Conservation (phyloP, 345 rosid species). For the Hypericum perforatum region DNA sequence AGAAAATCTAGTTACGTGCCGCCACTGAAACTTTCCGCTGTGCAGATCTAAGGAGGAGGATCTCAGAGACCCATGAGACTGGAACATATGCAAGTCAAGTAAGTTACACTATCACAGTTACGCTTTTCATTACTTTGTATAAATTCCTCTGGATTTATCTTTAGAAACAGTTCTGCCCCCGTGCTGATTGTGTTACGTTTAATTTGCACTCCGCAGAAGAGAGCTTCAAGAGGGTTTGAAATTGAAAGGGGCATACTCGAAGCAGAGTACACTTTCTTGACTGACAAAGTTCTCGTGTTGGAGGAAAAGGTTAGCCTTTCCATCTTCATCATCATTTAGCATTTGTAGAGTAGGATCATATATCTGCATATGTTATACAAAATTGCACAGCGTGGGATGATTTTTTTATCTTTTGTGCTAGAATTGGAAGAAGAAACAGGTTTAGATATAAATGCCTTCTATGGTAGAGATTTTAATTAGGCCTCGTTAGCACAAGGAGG, state of each 20-base stretch:
- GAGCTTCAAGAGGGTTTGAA: constrained; percentile 51
- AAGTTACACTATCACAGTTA: constrained; percentile 14
- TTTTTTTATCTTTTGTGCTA: no score
- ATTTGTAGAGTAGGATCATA: background rate
- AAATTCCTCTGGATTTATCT: no score
- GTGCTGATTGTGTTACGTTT: no score
- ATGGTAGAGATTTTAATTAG: no score
- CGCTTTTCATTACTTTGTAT: no score
- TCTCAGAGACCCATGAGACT: constrained; percentile 27
- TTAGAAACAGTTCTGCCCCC: no score
- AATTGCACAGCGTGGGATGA: background rate
- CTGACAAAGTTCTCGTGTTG: constrained; percentile 51
- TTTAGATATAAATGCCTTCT: no score
- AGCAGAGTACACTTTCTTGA: constrained; percentile 55
- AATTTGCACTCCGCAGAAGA: no score
- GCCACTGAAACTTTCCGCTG: constrained; percentile 13
- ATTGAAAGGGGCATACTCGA: constrained; percentile 67
- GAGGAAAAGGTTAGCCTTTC: constrained; percentile 63
- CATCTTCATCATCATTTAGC: background rate
- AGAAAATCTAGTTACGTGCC: constrained; percentile 2
- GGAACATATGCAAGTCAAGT: constrained; percentile 45
- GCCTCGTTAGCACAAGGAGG: no score
- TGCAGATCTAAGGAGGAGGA: constrained; percentile 60
- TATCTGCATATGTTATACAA: background rate
- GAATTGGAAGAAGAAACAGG: no score